Percentiles rank a stretch among this genome's conserved stretches.
phyloP scores from a whole-genome alignment of 345 rosid genomes.

The Eucalyptus lansdowneana region DNA sequence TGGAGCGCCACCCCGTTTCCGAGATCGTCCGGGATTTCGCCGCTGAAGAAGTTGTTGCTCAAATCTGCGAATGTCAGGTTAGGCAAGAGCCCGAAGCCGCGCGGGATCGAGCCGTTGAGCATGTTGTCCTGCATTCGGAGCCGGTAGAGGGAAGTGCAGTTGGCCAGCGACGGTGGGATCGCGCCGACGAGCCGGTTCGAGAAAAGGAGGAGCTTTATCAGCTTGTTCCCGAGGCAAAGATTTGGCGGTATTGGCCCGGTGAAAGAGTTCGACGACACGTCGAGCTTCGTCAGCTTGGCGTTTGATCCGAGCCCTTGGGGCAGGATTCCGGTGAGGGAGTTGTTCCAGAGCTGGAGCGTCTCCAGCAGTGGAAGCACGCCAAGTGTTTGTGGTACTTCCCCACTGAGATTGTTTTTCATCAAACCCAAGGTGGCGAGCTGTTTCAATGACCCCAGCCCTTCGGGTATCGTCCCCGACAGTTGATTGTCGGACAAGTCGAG shows the following conservation, averaged over 20 bases:
- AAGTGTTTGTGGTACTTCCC: conserved; percentile 54
- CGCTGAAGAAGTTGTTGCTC: conserved; percentile 61
- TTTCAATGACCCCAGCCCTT: conserved; percentile 29
- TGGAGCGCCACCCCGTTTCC: conserved; percentile 48
- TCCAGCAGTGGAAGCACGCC: conserved; percentile 52
- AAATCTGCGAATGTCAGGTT: conserved; percentile 62
- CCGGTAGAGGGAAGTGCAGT: conserved; percentile 52
- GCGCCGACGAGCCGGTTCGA: conserved; percentile 46
- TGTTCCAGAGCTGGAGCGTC: conserved; percentile 61
- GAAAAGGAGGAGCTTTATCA: conserved; percentile 77
- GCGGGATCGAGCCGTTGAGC: conserved; percentile 60
- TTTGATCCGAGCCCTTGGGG: conserved; percentile 71
- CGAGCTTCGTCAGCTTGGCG: conserved; percentile 41
- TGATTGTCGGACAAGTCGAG: conserved; percentile 69
- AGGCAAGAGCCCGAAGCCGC: conserved; percentile 49
- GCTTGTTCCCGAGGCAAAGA: conserved; percentile 64
- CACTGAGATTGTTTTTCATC: conserved; percentile 43
- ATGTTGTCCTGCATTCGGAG: conserved; percentile 58
- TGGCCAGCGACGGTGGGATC: conserved; percentile 41
- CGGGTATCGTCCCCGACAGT: conserved; percentile 61
- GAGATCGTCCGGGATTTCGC: conserved; percentile 58
- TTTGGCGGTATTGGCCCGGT: conserved; percentile 64
- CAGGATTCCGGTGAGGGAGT: conserved; percentile 49
- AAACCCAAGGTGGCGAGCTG: conserved; percentile 50
- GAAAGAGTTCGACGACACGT: conserved; percentile 69